Evolutionary conservation across 73 alveolate species (phyloP).

Genomic region (Paramecium pentaurelia): DNA sequence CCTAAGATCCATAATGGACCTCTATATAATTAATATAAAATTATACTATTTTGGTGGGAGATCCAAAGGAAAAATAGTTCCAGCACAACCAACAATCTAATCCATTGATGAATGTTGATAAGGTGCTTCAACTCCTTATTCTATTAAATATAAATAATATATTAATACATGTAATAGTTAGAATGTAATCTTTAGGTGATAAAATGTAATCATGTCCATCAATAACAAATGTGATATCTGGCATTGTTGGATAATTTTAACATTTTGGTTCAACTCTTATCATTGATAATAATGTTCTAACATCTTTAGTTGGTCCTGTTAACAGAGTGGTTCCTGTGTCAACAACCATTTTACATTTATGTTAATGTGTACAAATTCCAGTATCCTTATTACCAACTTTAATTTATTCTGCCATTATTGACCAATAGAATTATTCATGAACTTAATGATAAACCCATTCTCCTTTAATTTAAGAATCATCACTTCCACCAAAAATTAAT

Average conservation of each 20-base stretch:
- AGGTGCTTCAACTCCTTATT: conserved; percentile 28
- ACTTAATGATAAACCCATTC: conserved; percentile 52
- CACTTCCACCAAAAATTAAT: conserved; percentile 56
- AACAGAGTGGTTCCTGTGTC: conserved; percentile 67
- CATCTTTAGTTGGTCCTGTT: conserved; percentile 63
- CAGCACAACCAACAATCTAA: conserved; percentile 47
- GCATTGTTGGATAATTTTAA: conserved; percentile 26
- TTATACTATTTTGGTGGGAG: conserved; percentile 14
- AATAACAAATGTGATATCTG: conserved; percentile 62
- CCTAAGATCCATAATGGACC: conserved; percentile 71
- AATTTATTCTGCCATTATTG: conserved; percentile 60
- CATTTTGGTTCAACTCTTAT: conserved; percentile 52
- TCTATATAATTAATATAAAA: not conserved
- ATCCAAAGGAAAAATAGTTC: conserved; percentile 21
- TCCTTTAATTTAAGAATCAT: conserved; percentile 39
- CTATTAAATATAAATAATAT: not conserved
- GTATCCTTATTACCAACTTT: conserved; percentile 54
- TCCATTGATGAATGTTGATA: conserved; percentile 52
- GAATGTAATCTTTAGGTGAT: conserved; percentile 60
- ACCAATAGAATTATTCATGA: conserved; percentile 64
- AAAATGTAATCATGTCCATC: conserved; percentile 59
- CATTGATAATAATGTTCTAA: conserved; percentile 42
- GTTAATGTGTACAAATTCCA: conserved; percentile 43
- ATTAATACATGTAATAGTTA: conserved; percentile 34
- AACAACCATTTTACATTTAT: conserved; percentile 56